Conservation (phyloP, 164 flowering plant genomes). For the Magnolia officinalis region DNA sequence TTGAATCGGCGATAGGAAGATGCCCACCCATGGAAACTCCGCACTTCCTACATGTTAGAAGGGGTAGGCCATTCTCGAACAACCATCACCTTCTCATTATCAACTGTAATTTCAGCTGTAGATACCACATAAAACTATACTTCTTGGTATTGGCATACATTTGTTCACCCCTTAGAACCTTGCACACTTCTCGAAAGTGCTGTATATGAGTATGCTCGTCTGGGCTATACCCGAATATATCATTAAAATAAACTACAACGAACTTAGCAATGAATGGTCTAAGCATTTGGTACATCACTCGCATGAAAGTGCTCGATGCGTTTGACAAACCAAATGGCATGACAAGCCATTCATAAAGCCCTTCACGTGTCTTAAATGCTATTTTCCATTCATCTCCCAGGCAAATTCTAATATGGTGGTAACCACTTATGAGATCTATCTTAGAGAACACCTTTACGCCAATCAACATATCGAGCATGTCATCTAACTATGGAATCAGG, state of each 20-base stretch:
- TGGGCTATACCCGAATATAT: not conserved
- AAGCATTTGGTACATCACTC: not conserved
- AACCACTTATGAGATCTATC: not conserved
- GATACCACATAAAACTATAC: not conserved
- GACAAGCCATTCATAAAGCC: not conserved
- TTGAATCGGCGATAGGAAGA: not conserved
- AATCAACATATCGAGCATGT: not conserved
- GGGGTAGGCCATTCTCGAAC: not conserved
- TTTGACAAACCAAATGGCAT: conserved; percentile 5
- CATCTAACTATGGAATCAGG: not conserved
- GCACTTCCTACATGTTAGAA: not conserved
- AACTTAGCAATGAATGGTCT: not conserved
- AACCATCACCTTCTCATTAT: not conserved
- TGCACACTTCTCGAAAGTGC: not conserved
- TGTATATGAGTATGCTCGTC: not conserved
- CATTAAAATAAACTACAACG: not conserved
- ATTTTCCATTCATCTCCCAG: not conserved
- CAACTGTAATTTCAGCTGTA: not conserved
- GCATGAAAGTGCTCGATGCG: conserved; percentile 1
- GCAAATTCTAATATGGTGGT: not conserved
- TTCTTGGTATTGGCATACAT: not conserved
- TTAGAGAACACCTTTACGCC: not conserved
- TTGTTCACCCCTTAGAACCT: not conserved
- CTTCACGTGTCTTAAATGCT: not conserved
- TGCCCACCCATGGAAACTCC: not conserved